Percentiles rank a stretch among this genome's conserved stretches.
Evolutionary conservation across 1,284 basidiomycete genomes (phyloP).

Genomic region (Malassezia nana): DNA sequence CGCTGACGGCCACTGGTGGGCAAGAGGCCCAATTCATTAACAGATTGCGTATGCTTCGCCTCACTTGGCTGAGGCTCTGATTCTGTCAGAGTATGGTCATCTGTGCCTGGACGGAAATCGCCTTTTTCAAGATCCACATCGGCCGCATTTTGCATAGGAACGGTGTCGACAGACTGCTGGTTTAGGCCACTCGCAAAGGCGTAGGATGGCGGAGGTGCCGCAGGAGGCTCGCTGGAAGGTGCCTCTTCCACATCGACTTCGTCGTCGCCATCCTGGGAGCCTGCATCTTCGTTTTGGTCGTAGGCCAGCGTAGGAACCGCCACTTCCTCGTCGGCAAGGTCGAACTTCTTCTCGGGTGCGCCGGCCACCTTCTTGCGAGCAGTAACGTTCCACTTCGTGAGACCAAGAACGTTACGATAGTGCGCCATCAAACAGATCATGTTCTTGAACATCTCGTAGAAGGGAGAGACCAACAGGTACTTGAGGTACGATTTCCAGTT

Average conservation of each 20-base stretch:
- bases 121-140: neutral
- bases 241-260: neutral
- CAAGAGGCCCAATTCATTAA: neutral
- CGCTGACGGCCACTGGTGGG: neutral
- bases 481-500: neutral
- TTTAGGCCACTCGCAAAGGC: neutral
- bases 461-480: neutral
- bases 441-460: slow-evolving; percentile 3
- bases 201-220: neutral
- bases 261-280: neutral
- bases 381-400: slow-evolving; percentile 1
- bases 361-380: neutral
- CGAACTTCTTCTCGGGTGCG: neutral
- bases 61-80: too few relatives aligned
- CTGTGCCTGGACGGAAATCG: neutral
- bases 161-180: neutral
- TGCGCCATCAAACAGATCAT: slow-evolving; percentile 1
- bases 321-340: neutral
- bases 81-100: too few relatives aligned
- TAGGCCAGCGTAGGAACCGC: neutral
- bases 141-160: neutral
- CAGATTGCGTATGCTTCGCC: neutral
- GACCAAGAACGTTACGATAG: neutral
- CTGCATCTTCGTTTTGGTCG: neutral
- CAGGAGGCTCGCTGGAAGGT: neutral